Conservation (phyloP, 371 early-diverging fungal species). For the Mucor indicus region DNA sequence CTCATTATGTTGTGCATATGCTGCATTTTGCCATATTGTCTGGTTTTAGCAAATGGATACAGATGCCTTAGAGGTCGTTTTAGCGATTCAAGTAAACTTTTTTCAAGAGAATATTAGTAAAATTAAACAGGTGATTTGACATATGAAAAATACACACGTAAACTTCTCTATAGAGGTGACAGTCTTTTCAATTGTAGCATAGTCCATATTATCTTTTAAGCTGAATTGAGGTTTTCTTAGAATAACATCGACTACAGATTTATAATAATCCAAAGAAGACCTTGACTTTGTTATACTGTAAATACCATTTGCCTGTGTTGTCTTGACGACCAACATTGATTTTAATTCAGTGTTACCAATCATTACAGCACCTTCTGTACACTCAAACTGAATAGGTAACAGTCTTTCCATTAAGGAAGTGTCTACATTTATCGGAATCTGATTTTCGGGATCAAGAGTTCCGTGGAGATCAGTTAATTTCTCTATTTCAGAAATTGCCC, state of each 20-base stretch:
- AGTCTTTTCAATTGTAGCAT: conserved; percentile 15
- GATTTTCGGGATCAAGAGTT: conserved; percentile 32
- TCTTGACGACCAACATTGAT: conserved; percentile 60
- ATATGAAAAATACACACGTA: too few relatives aligned
- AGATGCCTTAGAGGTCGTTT: conserved; percentile 7
- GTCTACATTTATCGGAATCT: conserved; percentile 10
- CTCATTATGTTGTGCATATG: conserved; percentile 51
- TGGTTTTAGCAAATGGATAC: conserved; percentile 17
- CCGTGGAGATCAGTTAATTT: conserved; percentile 3
- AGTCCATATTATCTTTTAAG: conserved; percentile 68
- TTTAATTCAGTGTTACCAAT: conserved; percentile 76
- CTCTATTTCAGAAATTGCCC: neutral
- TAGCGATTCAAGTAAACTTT: neutral
- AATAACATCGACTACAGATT: conserved; percentile 50
- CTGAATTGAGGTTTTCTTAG: conserved; percentile 57
- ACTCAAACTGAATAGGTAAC: conserved; percentile 72
- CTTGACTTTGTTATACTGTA: conserved; percentile 59
- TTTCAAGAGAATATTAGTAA: neutral
- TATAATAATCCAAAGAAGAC: conserved; percentile 60
- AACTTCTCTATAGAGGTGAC: neutral
- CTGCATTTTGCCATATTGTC: conserved; percentile 39
- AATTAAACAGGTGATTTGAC: neutral
- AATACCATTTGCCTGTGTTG: conserved; percentile 60
- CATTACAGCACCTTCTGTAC: conserved; percentile 68
- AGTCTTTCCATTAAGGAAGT: conserved; percentile 54